phyloP scores from a whole-genome alignment of 345 rosid genomes.

The Mercurialis annua region DNA sequence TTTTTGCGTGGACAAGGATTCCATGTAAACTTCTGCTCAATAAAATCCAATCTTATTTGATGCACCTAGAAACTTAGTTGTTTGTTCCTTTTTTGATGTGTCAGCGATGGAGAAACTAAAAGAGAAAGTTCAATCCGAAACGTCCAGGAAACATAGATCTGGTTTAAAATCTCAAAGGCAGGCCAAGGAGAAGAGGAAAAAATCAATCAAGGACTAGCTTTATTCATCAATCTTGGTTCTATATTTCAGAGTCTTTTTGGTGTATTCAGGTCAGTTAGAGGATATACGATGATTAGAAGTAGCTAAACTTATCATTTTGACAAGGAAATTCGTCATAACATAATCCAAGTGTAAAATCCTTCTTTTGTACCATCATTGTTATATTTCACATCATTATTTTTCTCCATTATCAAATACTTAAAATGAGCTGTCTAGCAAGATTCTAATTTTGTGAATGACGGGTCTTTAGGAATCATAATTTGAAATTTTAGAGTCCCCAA shows the following conservation, averaged over 20 bases:
- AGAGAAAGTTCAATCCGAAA: slow-evolving; percentile 65
- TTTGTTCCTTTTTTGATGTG: slow-evolving; percentile 16
- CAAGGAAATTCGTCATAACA: not conserved
- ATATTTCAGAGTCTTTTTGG: not conserved
- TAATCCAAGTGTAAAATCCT: not conserved
- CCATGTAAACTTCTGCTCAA: not conserved
- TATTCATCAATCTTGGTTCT: not conserved
- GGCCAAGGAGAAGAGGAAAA: slow-evolving; percentile 22
- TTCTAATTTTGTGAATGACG: not conserved
- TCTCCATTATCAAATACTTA: not conserved
- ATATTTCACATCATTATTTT: not conserved
- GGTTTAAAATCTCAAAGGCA: slow-evolving; percentile 41
- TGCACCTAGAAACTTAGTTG: not conserved
- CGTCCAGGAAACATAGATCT: slow-evolving; percentile 46
- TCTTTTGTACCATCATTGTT: not conserved
- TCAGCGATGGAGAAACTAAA: slow-evolving; percentile 75
- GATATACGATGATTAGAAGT: not conserved
- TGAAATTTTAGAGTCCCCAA: no score
- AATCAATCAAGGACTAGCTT: slow-evolving; percentile 16
- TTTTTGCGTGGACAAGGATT: not conserved
- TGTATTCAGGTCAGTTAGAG: slow-evolving; percentile 3
- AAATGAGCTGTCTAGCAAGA: not conserved
- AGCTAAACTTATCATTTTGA: not conserved
- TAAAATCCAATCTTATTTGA: not conserved
- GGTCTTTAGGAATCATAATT: no score